Conservation (phyloP, 1,284 basidiomycete genomes). For the Microbotryum saponariae region DNA sequence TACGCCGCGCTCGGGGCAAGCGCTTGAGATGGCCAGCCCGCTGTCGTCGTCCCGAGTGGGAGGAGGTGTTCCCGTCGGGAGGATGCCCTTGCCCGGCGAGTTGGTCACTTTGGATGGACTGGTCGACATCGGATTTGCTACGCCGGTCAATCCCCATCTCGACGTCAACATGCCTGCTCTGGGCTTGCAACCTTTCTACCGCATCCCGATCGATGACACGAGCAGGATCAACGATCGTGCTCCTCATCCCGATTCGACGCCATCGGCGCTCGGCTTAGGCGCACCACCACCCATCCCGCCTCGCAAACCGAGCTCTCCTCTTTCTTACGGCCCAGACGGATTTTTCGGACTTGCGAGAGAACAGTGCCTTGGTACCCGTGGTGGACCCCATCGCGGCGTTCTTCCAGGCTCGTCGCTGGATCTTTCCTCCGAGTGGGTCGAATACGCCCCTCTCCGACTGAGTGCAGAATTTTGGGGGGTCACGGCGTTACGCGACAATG, state of each 20-base stretch:
- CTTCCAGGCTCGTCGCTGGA: too few species aligned
- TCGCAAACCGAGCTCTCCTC: slow-evolving; percentile 32
- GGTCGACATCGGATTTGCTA: slow-evolving; percentile 2
- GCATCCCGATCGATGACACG: slow-evolving; percentile 67
- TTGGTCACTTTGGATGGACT: not conserved
- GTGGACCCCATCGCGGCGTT: too few species aligned
- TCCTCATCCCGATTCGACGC: not conserved
- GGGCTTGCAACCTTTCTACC: slow-evolving; percentile 50
- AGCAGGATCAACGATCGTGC: slow-evolving; percentile 67
- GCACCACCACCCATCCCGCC: not conserved
- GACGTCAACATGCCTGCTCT: not conserved
- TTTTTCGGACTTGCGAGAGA: slow-evolving; percentile 41
- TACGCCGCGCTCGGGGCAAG: not conserved
- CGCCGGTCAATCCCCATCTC: slow-evolving; percentile 1
- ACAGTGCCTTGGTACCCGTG: not conserved
- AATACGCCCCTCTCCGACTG: slow-evolving; percentile 60
- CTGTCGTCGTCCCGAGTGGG: not conserved
- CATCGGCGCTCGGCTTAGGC: not conserved
- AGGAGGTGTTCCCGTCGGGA: not conserved
- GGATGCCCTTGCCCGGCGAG: not conserved
- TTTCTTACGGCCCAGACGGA: slow-evolving; percentile 36
- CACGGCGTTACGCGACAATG: slow-evolving; percentile 72
- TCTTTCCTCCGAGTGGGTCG: slow-evolving; percentile 35
- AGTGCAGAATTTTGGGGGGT: slow-evolving; percentile 86
- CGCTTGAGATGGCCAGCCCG: not conserved